Evolutionary conservation across 257 asterid genomes (phyloP).

Genomic region (Verbascum thapsus): DNA sequence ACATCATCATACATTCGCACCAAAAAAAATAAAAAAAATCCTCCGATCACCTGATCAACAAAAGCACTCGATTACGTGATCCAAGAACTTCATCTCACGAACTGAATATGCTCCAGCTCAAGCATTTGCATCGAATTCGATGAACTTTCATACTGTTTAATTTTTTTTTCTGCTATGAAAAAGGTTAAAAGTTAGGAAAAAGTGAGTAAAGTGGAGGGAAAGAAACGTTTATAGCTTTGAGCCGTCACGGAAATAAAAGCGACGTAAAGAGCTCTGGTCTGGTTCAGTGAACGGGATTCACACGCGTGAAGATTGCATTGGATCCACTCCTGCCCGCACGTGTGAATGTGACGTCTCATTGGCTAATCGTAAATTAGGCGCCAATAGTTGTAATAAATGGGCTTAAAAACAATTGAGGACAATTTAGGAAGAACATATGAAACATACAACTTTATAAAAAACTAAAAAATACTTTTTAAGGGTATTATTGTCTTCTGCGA

Average conservation of each 20-base stretch:
- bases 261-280: conserved; percentile 29
- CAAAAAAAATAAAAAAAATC: not conserved
- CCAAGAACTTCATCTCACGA: conserved; percentile 18
- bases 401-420: too few relatives aligned
- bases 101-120: conserved; percentile 26
- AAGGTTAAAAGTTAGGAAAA: conserved; percentile 19
- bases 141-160: not conserved
- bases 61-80: conserved; percentile 18
- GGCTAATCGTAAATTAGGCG: conserved; percentile 32
- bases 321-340: conserved; percentile 39
- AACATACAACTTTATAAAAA: too few relatives aligned
- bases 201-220: conserved; percentile 43
- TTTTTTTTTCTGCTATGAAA: not conserved
- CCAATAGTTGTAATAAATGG: conserved; percentile 18
- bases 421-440: too few relatives aligned
- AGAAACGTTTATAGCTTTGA: conserved; percentile 23
- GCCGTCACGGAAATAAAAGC: conserved; percentile 40
- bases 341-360: conserved; percentile 29
- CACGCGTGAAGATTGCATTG: conserved; percentile 38
- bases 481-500: too few relatives aligned
- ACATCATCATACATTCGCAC: not conserved
- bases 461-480: too few relatives aligned
- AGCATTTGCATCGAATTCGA: not conserved
- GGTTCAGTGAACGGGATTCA: conserved; percentile 38
- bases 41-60: conserved; percentile 26